These are phyloP conservation scores for Ustilago tritici DNA, from an alignment of 1,284 basidiomycete genomes.

Conservation along the genomic window DNA sequence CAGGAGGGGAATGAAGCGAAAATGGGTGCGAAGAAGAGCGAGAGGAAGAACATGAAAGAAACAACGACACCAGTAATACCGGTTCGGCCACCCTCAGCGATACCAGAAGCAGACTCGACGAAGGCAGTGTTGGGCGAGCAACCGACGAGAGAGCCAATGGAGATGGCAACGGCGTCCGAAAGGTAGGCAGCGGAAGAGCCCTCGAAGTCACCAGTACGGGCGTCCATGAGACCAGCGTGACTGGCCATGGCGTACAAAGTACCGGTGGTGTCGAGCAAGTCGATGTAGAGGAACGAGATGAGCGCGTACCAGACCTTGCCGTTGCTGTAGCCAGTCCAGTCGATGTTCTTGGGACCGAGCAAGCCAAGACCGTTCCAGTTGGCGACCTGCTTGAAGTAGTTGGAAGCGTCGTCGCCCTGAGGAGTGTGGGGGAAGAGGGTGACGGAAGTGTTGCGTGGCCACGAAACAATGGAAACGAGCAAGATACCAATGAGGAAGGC, in stretches of 20 bases:
- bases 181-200: slow-evolving; percentile 81
- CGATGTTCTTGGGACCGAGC: slow-evolving; percentile 74
- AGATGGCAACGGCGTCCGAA: slow-evolving; percentile 81
- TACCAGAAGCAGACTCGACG: slow-evolving; percentile 78
- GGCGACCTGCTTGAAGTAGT: slow-evolving; percentile 88
- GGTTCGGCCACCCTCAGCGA: slow-evolving; percentile 85
- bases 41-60: slow-evolving; percentile 84
- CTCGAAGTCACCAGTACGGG: slow-evolving; percentile 87
- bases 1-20: slow-evolving; percentile 87
- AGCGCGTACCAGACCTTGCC: slow-evolving; percentile 88
- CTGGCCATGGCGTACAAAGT: slow-evolving; percentile 92
- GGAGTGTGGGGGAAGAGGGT: slow-evolving; percentile 83
- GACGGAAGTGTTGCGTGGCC: slow-evolving; percentile 83
- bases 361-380: slow-evolving; percentile 73
- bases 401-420: slow-evolving; percentile 79
- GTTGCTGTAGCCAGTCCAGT: slow-evolving; percentile 73
- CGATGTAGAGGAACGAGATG: slow-evolving; percentile 85
- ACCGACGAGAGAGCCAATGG: slow-evolving; percentile 84
- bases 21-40: slow-evolving; percentile 88
- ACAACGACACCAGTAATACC: slow-evolving; percentile 84
- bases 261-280: slow-evolving; percentile 74
- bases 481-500: slow-evolving; percentile 83
- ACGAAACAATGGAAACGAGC: slow-evolving; percentile 86
- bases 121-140: slow-evolving; percentile 89
- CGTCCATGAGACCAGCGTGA: slow-evolving; percentile 88